Percentiles rank a stretch among this genome's conserved stretches.
phyloP scores from a whole-genome alignment of 192 early-diverging fungal genomes.

The Podila minutissima region DNA sequence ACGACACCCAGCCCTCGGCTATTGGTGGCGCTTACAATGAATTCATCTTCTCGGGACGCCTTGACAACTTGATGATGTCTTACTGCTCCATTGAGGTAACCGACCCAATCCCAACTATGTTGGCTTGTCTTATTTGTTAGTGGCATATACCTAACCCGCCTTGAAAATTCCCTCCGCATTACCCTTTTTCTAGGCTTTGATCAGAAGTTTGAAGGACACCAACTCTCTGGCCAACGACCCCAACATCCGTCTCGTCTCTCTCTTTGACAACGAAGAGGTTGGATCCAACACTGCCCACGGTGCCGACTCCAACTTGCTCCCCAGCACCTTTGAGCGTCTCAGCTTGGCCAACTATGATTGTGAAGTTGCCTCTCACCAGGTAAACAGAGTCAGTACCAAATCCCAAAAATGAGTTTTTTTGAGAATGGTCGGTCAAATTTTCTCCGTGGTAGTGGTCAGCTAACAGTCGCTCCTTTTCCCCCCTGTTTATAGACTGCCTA shows the following conservation, averaged over 20 bases:
- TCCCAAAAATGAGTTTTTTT: neutral
- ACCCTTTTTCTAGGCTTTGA: slow-evolving; percentile 59
- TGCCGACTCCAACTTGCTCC: slow-evolving; percentile 91
- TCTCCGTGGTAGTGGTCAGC: neutral
- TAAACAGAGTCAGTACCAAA: slow-evolving; percentile 1
- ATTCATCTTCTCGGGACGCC: slow-evolving; percentile 92
- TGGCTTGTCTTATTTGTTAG: slow-evolving; percentile 7
- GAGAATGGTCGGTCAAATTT: neutral
- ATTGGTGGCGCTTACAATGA: slow-evolving; percentile 94
- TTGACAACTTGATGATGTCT: slow-evolving; percentile 98
- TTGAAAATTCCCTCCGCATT: neutral
- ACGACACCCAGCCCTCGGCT: slow-evolving; percentile 90
- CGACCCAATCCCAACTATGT: slow-evolving; percentile 58
- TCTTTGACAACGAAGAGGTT: slow-evolving; percentile 99
- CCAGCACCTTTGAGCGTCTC: slow-evolving; percentile 75
- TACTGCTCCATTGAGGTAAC: slow-evolving; percentile 71
- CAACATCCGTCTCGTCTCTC: slow-evolving; percentile 84
- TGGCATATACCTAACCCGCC: slow-evolving; percentile 34
- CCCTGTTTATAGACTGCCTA: slow-evolving; percentile 65
- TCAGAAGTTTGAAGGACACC: slow-evolving; percentile 56
- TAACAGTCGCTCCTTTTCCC: neutral
- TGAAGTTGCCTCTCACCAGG: slow-evolving; percentile 8
- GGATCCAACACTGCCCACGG: slow-evolving; percentile 94
- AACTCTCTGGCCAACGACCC: slow-evolving; percentile 67
- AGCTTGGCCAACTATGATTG: slow-evolving; percentile 47